Base-by-base conservation (phyloP, 148 eudicot genomes). In the Cornus suecica region DNA sequence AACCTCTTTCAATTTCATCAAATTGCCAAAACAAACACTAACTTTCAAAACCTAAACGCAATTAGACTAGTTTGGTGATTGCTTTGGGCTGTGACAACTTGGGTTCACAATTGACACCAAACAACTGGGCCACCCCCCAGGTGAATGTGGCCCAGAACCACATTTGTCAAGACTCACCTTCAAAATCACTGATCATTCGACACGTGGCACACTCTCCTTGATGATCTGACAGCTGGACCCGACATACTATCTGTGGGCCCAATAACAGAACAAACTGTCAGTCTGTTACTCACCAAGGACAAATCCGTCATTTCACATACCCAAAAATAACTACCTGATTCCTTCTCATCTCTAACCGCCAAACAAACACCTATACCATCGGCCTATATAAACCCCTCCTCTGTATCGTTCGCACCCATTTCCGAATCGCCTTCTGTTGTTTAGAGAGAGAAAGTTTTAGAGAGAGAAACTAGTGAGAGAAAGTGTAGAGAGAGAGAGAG, bases 401-500 rank as follows among this genome's bases (percentile, higher is more conserved):
- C 25, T 10, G 24, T 16, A 8, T 63, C 64, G 22, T 34, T 23
- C n/a, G n/a, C 24, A 13, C 2, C 27, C 62, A 70, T 72, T 31
- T 26, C 60, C 56, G 24, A 63, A 25, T 24, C 76, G 37, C 52
- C 56, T 62, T 56, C 74, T 28, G 16, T 22, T 4, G 3, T 54
- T 4, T 23, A 56, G 11, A 71, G 16, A 32, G 14, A 25, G 18
- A 23, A n/a, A n/a, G n/a, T n/a, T n/a, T n/a, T n/a, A n/a, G 24
- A 60, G 52, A 72, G 25, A 51, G 68, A 48, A 13, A 70, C 0
- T 48, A 48, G 54, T 15, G 54, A 48, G 54, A 48, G 54, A 48
- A 48, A 48, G 54, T 48, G 54, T 48, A 15, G 25, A 54, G 48
- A 71, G 52, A 73, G 58, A 74, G 76, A 42, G 69, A 63, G 69